Base-by-base conservation (phyloP, 257 asterid species). In the Fraxinus quadrangulata region DNA sequence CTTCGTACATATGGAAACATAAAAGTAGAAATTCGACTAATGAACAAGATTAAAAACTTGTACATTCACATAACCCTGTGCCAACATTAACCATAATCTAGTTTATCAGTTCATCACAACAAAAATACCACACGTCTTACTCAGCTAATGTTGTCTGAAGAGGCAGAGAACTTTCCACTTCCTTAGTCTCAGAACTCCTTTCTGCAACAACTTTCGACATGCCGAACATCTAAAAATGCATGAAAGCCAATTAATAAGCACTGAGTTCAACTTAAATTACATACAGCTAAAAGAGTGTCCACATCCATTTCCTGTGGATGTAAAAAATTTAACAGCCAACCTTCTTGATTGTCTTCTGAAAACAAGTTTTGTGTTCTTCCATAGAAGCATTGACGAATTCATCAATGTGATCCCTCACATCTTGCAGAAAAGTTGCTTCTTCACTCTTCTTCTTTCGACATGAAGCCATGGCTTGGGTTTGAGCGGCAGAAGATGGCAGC, bases 311-410 rank as follows among this genome's bases (percentile, higher is more conserved):
- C 5, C 30, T 8, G 1, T 19, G 26, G 21, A 56, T 5, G 66
- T 19, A 56, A 9, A 56, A 56, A 59, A 21, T 6, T 59, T 5
- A 59, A 59, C 19, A 24, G 36, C 36, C 28, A 63, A 94, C 96
- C 97, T 92, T 94, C 84, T 88, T 86, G 71, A 92, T 90, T 6
- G 96, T 90, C 88, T 94, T 91, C 84, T 91, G 90, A 82, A 94
- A 94, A 87, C 99, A 94, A 49, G 96, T 88, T 80, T 90, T 94
- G 88, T 94, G 99, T 81, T 92, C 99, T 5, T 94, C 97, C 97
- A 91, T 82, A 6, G 99, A 94, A 59, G 97, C 97, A 78, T 89
- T 76, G 67, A 94, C 81, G 77, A 94, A 92, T 79, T 92, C 97
- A 30, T 92, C 97, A 36, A 92, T 90, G 78, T 92, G 99, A 78